Base-by-base conservation (phyloP, 495 filamentous ascomycete genomes). In the Tricharina praecox region DNA sequence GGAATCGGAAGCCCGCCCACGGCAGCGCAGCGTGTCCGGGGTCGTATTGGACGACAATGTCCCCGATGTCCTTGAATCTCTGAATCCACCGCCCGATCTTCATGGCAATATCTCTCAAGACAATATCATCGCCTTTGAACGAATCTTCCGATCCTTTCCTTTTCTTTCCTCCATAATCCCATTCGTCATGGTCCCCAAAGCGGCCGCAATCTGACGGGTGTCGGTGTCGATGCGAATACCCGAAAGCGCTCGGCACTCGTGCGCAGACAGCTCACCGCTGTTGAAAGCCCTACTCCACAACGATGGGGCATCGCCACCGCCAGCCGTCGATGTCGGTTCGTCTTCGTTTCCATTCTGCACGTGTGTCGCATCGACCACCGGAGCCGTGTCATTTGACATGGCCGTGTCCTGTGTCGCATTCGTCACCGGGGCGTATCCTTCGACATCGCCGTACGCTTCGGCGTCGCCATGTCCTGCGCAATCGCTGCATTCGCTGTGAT, bases 11-110 rank as follows among this genome's bases (percentile, higher is more conserved):
- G 0, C 40, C 62, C 9, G 68, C 69, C 69, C 69, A 71, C 3
- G 69, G 67, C 36, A 72, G 51, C 13, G 64, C 60, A 9, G 63
- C 63, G 60, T 70, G 66, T 1, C 32, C 57, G 7, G 67, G 64
- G 56, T 70, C 66, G 53, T 64, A 65, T 35, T 65, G 60, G 3
- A 63, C 53, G 2, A 59, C 62, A 7, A 61, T 47, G 50, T 68
- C 64, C 5, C 67, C 69, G 42, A 67, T 46, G 16, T 53, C 51
- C 43, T 61, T 67, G 52, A 70, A 70, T 19, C 58, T 63, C 10
- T 63, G 49, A 9, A 70, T 43, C 64, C 63, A 70, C 13, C 16
- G 38, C 5, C 61, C 47, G 4, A 67, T 51, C 28, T 49, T 58
- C 11, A 62, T 41, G 7, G 23, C 50, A 1, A 48, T 15, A 16